Evolutionary conservation across 2,329 filamentous ascomycete genomes (phyloP), one percentile per base, ranked within the genome.

Genomic region (Phialocephala subalpina): DNA sequence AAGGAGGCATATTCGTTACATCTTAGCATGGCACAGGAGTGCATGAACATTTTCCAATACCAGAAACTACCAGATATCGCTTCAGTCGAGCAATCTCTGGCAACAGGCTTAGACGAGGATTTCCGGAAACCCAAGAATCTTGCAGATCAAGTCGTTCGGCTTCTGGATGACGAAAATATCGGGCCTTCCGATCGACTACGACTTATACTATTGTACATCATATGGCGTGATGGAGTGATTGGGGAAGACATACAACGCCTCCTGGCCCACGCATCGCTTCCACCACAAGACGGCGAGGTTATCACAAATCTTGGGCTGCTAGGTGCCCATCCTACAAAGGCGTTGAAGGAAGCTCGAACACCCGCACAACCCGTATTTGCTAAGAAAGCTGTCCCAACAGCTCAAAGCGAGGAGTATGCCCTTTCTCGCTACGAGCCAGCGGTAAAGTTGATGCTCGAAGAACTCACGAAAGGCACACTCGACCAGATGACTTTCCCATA

Each of bases 1-100:
- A 97, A 98, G 78, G 93, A 97, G 76, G 90, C 93, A 1, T 99
- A 98, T 78, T 96, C 94, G 0, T 82, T 99, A 62, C 96, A 99
- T 79, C 83, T 99, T 49, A 95, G 90, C 72, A 98, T 99, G 95
- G 96, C 96, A 1, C 92, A 97, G 77, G 94, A 97, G 77, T 97
- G 94, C 77, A 98, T 98, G 94, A 93, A 93, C 73, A 87, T 92
- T 42, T 99, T 99, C 74, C 90, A 97, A 76, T 83, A 88, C 60
- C 87, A 90, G 77, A 97, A 97, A 76, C 84, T 99, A 7, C 86
- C 92, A 7, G 96, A 99, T 75, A 84, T 98, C 65, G 94, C 94
- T 14, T 91, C 92, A 0, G 86, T 94, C 6, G 96, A 99, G 79
- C 96, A 98, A 83, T 93, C 89, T 33, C 84, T 99, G 70, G 92